A percentile compares a stretch with the other conserved stretches of the same genome.
phyloP scores from a whole-genome alignment of 768 basidiomycete species.

The Mycena metata region DNA sequence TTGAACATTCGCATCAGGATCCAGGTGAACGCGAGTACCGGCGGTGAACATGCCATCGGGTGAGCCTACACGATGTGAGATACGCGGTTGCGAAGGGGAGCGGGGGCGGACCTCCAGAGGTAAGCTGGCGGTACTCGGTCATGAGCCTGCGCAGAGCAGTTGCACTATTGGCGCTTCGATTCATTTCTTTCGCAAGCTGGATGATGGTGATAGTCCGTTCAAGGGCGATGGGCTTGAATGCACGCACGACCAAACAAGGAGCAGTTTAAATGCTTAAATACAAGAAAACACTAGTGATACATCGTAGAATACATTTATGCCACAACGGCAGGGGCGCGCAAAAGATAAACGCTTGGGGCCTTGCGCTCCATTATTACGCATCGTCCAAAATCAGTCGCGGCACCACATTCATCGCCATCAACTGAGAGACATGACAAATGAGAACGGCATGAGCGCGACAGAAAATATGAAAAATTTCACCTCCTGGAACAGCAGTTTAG shows the following conservation, averaged over 20 bases:
- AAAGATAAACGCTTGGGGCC: not conserved
- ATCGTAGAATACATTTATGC: constrained; percentile 29
- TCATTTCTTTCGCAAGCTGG: constrained; percentile 53
- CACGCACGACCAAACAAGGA: constrained; percentile 11
- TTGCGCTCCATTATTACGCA: constrained; percentile 54
- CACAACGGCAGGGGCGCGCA: not conserved
- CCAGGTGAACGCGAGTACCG: constrained; percentile 54
- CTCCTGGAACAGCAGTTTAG: constrained; percentile 93
- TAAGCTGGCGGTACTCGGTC: constrained; percentile 93
- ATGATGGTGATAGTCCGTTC: too few relatives aligned
- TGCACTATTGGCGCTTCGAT: constrained; percentile 65
- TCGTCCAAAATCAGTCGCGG: constrained; percentile 91
- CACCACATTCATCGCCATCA: constrained; percentile 98
- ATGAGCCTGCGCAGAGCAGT: constrained; percentile 90
- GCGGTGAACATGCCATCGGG: constrained; percentile 98
- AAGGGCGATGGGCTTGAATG: not conserved
- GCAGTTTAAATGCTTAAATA: constrained; percentile 4
- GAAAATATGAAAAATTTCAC: constrained; percentile 50
- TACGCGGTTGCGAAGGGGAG: constrained; percentile 3
- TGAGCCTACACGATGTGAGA: constrained; percentile 63
- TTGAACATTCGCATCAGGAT: constrained; percentile 12
- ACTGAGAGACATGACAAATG: constrained; percentile 54
- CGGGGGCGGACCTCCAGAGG: constrained; percentile 71
- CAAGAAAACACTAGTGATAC: constrained; percentile 2
- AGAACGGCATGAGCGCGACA: constrained; percentile 7